Evolutionary conservation across 164 flowering plant species (phyloP).

Genomic region (Amborella trichopoda): DNA sequence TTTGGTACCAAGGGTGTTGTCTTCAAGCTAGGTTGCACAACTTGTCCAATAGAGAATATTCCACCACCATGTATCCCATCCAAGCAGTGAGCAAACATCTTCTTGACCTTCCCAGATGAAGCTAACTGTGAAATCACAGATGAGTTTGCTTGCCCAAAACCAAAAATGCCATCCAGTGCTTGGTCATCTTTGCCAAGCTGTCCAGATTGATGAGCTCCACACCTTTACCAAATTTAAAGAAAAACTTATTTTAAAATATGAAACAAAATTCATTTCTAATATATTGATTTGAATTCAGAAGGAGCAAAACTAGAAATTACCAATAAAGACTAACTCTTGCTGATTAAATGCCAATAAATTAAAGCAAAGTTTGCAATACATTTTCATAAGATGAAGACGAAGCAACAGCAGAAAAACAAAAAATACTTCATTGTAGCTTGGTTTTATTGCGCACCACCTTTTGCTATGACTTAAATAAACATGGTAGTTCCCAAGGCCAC

Average conservation of each 20-base stretch:
- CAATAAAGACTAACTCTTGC: background rate
- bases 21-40: slow-evolving; percentile 65
- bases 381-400: background rate
- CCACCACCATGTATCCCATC: slow-evolving; percentile 78
- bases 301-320: background rate
- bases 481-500: too few species aligned
- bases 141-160: slow-evolving; percentile 89
- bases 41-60: slow-evolving; percentile 83
- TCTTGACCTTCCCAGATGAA: slow-evolving; percentile 60
- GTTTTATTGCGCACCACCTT: too few species aligned
- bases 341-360: background rate
- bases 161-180: slow-evolving; percentile 90
- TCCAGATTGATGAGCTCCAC: slow-evolving; percentile 77
- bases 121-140: slow-evolving; percentile 89
- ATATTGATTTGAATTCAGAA: background rate
- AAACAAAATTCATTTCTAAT: background rate
- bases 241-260: background rate
- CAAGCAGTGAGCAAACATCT: slow-evolving; percentile 81
- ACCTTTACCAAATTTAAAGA: slow-evolving; percentile 25
- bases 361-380: background rate
- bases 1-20: slow-evolving; percentile 70
- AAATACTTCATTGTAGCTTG: too few species aligned
- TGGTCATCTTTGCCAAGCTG: slow-evolving; percentile 50
- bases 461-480: too few species aligned
- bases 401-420: background rate